Evolutionary conservation across 1,284 basidiomycete species (phyloP).

Genomic region (Ceratobasidium sp.): DNA sequence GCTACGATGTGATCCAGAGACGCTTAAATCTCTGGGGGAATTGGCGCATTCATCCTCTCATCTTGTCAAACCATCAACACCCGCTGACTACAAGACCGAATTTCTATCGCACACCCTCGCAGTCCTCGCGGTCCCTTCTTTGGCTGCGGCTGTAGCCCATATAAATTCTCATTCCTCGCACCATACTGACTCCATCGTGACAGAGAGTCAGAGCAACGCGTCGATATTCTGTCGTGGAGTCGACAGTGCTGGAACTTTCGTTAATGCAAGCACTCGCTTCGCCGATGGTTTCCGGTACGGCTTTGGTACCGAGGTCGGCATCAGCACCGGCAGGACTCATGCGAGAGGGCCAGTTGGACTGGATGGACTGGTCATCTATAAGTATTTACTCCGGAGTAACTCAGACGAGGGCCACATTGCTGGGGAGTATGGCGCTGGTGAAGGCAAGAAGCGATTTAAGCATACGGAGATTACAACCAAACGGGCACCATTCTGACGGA

Average conservation of each 20-base stretch:
- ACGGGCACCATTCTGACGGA: conserved; percentile 14
- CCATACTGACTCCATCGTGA: conserved; percentile 94
- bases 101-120: conserved; percentile 86
- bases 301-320: conserved; percentile 97
- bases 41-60: conserved; percentile 48
- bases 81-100: conserved; percentile 81
- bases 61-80: conserved; percentile 57
- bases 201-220: conserved; percentile 73
- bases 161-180: conserved; percentile 95
- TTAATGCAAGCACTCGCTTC: conserved; percentile 95
- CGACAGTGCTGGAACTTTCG: conserved; percentile 90
- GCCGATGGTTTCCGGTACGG: conserved; percentile 98
- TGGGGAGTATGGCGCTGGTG: conserved; percentile 75
- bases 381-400: conserved; percentile 85
- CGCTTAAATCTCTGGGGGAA: conserved; percentile 58
- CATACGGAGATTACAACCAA: conserved; percentile 53
- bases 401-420: conserved; percentile 77
- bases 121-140: conserved; percentile 74
- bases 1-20: conserved; percentile 77
- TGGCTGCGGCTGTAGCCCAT: conserved; percentile 79
- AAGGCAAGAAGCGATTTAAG: conserved; percentile 77
- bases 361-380: conserved; percentile 94
- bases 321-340: conserved; percentile 95
- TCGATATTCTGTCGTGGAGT: conserved; percentile 84
- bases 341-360: conserved; percentile 96